Evolutionary conservation across 495 filamentous ascomycete species (phyloP).

Genomic region (Podospora australis): DNA sequence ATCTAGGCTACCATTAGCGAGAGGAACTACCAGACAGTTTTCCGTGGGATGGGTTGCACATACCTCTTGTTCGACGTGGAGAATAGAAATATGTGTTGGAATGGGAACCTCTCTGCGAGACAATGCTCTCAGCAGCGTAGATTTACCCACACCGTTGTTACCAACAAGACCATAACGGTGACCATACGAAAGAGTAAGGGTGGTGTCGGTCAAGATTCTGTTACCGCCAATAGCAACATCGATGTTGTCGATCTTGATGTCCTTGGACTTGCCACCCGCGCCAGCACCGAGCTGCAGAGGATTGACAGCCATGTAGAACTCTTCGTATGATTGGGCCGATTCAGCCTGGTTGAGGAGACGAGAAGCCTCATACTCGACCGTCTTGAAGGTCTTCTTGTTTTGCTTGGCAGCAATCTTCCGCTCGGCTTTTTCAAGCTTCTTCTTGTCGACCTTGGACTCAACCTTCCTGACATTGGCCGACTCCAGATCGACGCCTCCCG

Average conservation of each 20-base stretch:
- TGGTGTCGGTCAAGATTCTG: constrained; percentile 85
- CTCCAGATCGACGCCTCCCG: constrained; percentile 82
- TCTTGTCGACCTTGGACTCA: constrained; percentile 93
- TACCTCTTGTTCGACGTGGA: constrained; percentile 98
- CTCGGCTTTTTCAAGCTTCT: constrained; percentile 99
- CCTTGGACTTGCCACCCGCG: constrained; percentile 81
- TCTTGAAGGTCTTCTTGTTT: constrained; percentile 97
- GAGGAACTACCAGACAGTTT: not conserved
- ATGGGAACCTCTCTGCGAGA: constrained; percentile 91
- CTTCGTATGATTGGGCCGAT: constrained; percentile 90
- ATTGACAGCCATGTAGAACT: constrained; percentile 99
- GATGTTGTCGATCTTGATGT: constrained; percentile 95
- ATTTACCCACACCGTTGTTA: constrained; percentile 99
- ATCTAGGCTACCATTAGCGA: constrained; percentile 51
- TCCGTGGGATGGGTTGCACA: constrained; percentile 3
- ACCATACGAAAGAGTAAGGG: constrained; percentile 83
- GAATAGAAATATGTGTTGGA: constrained; percentile 94
- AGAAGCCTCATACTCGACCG: constrained; percentile 94
- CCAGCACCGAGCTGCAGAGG: constrained; percentile 78
- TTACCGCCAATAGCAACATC: constrained; percentile 87
- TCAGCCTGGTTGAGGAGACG: constrained; percentile 76
- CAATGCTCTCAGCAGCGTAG: constrained; percentile 83
- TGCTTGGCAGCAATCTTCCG: constrained; percentile 97
- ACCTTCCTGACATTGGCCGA: constrained; percentile 87
- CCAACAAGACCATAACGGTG: constrained; percentile 95